phyloP scores from a whole-genome alignment of 2,329 filamentous ascomycete species.

The Nothophaeocryptopus gaeumannii region DNA sequence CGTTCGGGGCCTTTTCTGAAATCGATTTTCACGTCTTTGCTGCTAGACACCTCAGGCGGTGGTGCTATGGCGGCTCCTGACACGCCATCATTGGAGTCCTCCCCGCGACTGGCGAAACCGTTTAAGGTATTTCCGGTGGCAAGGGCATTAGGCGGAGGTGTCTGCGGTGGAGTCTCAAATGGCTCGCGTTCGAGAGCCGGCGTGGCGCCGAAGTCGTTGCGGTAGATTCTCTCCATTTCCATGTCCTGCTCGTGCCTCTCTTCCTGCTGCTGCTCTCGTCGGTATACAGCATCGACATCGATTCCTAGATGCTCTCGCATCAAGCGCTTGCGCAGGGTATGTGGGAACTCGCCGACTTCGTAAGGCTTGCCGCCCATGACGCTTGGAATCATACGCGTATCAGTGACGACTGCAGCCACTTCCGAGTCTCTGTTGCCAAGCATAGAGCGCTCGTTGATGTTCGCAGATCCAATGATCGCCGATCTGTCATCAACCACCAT shows the following conservation, averaged over 20 bases:
- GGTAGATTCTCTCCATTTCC: conserved; percentile 46
- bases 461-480: conserved; percentile 92
- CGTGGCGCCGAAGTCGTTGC: conserved; percentile 20
- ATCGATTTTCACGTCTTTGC: conserved; percentile 11
- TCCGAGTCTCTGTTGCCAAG: conserved; percentile 89
- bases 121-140: conserved; percentile 20
- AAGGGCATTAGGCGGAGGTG: conserved; percentile 26
- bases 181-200: conserved; percentile 1
- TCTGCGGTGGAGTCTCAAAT: conserved; percentile 34
- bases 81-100: conserved; percentile 16
- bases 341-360: conserved; percentile 85
- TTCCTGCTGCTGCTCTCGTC: conserved; percentile 31
- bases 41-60: conserved; percentile 14
- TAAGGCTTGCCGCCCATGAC: conserved; percentile 89
- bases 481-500: conserved; percentile 94
- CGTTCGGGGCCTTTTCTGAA: conserved; percentile 42
- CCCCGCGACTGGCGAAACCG: conserved; percentile 11
- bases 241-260: conserved; percentile 57
- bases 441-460: conserved; percentile 98
- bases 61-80: conserved; percentile 19
- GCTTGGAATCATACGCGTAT: conserved; percentile 88
- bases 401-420: conserved; percentile 81
- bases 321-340: conserved; percentile 84
- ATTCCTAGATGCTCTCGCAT: conserved; percentile 98
- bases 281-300: conserved; percentile 78